Conservation (phyloP, 345 rosid genomes). For the Syzygium jambos region DNA sequence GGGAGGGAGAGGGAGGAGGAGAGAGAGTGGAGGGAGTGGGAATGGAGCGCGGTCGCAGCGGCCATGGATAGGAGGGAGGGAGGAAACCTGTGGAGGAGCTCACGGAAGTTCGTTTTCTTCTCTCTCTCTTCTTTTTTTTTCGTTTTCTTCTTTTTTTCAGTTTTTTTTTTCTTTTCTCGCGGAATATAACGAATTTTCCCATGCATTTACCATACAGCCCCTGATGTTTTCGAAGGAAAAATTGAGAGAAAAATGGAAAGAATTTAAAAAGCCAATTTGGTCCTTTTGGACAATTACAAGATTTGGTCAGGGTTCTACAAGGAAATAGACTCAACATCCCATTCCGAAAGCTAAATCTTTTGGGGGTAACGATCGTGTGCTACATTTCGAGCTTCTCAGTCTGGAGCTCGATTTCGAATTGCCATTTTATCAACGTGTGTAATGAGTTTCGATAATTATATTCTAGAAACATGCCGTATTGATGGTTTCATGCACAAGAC, state of each 20-base stretch:
- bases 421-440: background rate
- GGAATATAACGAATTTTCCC: background rate
- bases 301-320: background rate
- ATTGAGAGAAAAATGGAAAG: background rate
- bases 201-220: background rate
- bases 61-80: slow-evolving; percentile 41
- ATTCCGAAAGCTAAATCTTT: background rate
- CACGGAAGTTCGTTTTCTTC: background rate
- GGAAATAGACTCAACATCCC: background rate
- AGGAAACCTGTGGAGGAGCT: slow-evolving; percentile 27
- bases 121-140: background rate
- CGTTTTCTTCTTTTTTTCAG: background rate
- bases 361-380: background rate
- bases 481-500: background rate
- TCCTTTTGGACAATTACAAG: background rate
- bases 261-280: background rate
- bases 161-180: background rate
- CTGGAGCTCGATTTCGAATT: background rate
- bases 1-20: slow-evolving; percentile 11
- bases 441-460: background rate
- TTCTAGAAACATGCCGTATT: background rate
- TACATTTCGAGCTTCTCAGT: background rate
- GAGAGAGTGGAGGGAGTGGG: background rate
- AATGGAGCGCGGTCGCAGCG: slow-evolving; percentile 7
- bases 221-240: too few relatives aligned